A percentile compares a stretch with the other conserved stretches of the same genome.
These are phyloP conservation scores for Phialemoniopsis sp. DNA, from an alignment of 2,329 filamentous ascomycete species.

Conservation along the genomic window DNA sequence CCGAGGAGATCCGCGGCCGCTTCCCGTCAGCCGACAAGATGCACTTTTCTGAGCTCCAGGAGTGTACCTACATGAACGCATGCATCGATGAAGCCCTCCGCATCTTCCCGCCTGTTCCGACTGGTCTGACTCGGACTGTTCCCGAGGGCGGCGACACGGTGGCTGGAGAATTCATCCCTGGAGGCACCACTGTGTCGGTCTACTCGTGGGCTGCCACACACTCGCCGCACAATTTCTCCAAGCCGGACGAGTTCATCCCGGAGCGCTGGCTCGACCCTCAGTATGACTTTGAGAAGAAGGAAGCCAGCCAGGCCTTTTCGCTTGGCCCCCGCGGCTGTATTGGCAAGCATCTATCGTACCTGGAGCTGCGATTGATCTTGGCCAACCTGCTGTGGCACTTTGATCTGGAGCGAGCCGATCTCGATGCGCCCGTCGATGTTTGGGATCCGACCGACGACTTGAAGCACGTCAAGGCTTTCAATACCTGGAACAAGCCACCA, in stretches of 20 bases:
- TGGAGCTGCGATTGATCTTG: slow-evolving; percentile 15
- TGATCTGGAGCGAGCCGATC: slow-evolving; percentile 15
- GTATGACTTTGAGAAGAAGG: slow-evolving; percentile 9
- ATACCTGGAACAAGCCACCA: slow-evolving; percentile 20
- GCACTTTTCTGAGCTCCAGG: slow-evolving; percentile 13
- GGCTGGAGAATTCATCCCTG: slow-evolving; percentile 19
- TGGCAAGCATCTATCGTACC: slow-evolving; percentile 27
- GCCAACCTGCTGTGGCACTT: slow-evolving; percentile 17
- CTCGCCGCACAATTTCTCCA: slow-evolving; percentile 7
- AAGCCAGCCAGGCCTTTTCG: slow-evolving; percentile 34
- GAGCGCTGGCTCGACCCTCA: slow-evolving; percentile 20
- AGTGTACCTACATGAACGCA: slow-evolving; percentile 20
- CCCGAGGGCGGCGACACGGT: slow-evolving; percentile 16
- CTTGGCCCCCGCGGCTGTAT: slow-evolving; percentile 47
- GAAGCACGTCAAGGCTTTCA: slow-evolving; percentile 16
- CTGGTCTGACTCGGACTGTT: slow-evolving; percentile 11
- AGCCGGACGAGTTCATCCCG: slow-evolving; percentile 22
- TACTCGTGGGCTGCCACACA: slow-evolving; percentile 8
- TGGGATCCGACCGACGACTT: slow-evolving; percentile 19
- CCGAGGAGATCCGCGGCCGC: slow-evolving; percentile 10
- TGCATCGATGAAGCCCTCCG: slow-evolving; percentile 21
- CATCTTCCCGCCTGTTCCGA: slow-evolving; percentile 15
- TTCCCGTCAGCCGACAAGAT: slow-evolving; percentile 10
- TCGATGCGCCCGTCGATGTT: slow-evolving; percentile 11
- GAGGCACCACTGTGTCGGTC: slow-evolving; percentile 32